These are phyloP conservation scores for Tilletia caries DNA, from an alignment of 1,284 basidiomycete genomes.

Conservation along the genomic window DNA sequence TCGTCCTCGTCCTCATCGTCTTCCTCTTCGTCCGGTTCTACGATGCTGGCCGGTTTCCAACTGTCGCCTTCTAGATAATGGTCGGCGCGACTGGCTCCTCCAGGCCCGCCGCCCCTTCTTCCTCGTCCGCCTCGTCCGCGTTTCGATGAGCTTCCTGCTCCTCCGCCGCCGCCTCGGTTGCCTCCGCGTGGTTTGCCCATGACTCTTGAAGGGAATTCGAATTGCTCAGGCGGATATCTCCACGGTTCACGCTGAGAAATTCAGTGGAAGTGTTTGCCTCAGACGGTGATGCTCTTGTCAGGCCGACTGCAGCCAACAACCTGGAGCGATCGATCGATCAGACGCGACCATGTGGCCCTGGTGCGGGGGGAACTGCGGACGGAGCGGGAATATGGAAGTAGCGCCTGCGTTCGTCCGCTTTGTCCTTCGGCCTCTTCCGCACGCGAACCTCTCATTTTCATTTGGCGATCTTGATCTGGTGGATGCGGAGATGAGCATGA, in stretches of 20 bases:
- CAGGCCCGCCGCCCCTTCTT: constrained; percentile 18
- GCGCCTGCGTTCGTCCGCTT: not conserved
- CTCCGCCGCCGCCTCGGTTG: constrained; percentile 14
- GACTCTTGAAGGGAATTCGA: not conserved
- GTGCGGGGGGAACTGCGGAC: not conserved
- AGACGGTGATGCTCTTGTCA: too few species aligned
- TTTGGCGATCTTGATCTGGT: not conserved
- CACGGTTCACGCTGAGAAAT: too few species aligned
- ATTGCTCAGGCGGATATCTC: too few species aligned
- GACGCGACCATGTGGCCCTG: not conserved
- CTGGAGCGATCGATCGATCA: too few species aligned
- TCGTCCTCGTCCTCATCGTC: constrained; percentile 15
- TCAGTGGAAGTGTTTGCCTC: too few species aligned
- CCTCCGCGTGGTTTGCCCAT: constrained; percentile 19
- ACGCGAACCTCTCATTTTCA: not conserved
- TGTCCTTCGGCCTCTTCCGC: not conserved
- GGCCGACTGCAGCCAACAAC: too few species aligned
- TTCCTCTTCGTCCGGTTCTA: constrained; percentile 23
- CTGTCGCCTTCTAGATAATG: constrained; percentile 16
- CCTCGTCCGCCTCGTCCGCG: constrained; percentile 22
- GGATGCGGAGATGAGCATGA: too few species aligned
- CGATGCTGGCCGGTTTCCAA: constrained; percentile 31
- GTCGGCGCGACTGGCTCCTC: constrained; percentile 24
- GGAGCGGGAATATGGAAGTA: not conserved
- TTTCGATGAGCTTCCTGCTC: constrained; percentile 6